phyloP scores from a whole-genome alignment of 140 eudicot genomes.

The Anethum foeniculum region DNA sequence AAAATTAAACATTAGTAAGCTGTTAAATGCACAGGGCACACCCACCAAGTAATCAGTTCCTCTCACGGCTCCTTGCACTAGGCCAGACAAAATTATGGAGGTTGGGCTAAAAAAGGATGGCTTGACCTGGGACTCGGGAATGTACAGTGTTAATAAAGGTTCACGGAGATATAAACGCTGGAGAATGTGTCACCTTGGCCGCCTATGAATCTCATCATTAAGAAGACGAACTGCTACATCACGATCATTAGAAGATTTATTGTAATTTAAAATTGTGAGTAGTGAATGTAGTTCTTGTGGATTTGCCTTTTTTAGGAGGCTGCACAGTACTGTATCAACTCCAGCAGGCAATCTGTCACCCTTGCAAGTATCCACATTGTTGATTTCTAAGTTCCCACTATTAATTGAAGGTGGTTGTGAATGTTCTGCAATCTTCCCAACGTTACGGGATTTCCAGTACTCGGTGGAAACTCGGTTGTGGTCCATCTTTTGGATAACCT shows the following conservation, averaged over 20 bases:
- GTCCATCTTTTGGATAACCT: slow-evolving; percentile 78
- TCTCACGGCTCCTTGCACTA: slow-evolving; percentile 19
- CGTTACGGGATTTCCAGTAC: slow-evolving; percentile 80
- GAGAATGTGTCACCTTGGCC: slow-evolving; percentile 32
- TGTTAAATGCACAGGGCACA: neutral
- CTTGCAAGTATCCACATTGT: slow-evolving; percentile 17
- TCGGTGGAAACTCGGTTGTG: slow-evolving; percentile 41
- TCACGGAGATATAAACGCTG: neutral
- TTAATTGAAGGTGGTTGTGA: slow-evolving; percentile 28
- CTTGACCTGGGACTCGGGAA: slow-evolving; percentile 20
- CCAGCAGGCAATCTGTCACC: slow-evolving; percentile 19
- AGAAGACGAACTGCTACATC: slow-evolving; percentile 42
- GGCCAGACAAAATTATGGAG: slow-evolving; percentile 26
- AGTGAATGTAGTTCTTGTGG: slow-evolving; percentile 58
- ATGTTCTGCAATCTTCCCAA: slow-evolving; percentile 32
- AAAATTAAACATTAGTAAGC: neutral
- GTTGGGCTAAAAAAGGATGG: slow-evolving; percentile 3
- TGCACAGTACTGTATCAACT: slow-evolving; percentile 30
- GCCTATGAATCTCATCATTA: slow-evolving; percentile 51
- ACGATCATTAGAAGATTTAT: slow-evolving; percentile 28
- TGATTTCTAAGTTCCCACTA: slow-evolving; percentile 13
- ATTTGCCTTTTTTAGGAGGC: slow-evolving; percentile 69
- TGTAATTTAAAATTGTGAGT: slow-evolving; percentile 30
- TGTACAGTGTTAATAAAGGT: slow-evolving; percentile 29
- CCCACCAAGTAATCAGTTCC: slow-evolving; percentile 1